Evolutionary conservation across 306 rosid genomes (phyloP).

Genomic region (Rosa multiflora): DNA sequence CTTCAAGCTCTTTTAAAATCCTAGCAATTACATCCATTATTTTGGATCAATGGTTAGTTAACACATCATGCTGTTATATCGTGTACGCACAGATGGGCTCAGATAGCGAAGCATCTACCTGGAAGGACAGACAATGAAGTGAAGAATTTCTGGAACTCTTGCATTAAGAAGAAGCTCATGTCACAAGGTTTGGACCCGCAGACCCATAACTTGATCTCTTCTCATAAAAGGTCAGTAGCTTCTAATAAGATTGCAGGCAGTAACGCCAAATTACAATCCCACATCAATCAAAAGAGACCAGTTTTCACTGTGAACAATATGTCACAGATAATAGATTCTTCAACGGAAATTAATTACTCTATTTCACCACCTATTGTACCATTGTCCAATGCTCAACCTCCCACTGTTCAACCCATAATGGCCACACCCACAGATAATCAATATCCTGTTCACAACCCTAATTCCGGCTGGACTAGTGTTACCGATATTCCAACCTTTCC

Average conservation of each 20-base stretch:
- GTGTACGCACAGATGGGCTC: conserved; percentile 42
- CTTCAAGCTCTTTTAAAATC: background rate
- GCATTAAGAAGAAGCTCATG: conserved; percentile 53
- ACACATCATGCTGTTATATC: background rate
- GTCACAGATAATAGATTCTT: conserved; percentile 10
- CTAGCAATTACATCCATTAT: background rate
- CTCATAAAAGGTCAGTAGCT: conserved; percentile 9
- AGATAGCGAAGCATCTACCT: conserved; percentile 51
- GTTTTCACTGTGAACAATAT: conserved; percentile 13
- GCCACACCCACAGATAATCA: conserved; percentile 9
- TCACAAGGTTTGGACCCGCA: conserved; percentile 55
- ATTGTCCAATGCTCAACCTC: conserved; percentile 7
- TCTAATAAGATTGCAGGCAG: background rate
- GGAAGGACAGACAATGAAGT: conserved; percentile 67
- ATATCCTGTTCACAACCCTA: conserved; percentile 22
- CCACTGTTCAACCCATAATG: background rate
- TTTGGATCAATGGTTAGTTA: background rate
- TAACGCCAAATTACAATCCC: conserved; percentile 14
- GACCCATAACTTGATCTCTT: conserved; percentile 44
- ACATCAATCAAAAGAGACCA: conserved; percentile 17
- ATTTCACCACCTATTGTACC: background rate
- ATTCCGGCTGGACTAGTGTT: conserved; percentile 1
- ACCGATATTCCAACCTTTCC: conserved; percentile 16
- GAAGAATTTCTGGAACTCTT: conserved; percentile 59
- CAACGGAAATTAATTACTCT: background rate